Percentiles rank a stretch among this genome's conserved stretches.
Evolutionary conservation across 306 rosid genomes (phyloP).

Genomic region (Fagus sylvatica): DNA sequence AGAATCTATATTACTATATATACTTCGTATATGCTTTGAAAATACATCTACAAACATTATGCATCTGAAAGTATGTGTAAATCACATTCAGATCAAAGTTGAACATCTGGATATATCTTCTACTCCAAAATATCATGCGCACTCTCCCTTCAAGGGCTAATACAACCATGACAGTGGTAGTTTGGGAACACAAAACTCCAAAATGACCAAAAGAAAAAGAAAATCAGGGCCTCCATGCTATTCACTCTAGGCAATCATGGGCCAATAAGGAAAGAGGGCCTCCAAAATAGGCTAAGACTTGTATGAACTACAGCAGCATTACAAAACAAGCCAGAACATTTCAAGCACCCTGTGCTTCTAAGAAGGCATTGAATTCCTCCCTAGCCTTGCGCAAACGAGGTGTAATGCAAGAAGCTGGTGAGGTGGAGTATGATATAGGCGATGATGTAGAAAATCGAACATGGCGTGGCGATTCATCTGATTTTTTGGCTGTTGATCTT

Average conservation of each 20-base stretch:
- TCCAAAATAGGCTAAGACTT: neutral
- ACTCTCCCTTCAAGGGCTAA: neutral
- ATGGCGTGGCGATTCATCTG: conserved; percentile 52
- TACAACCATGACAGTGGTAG: neutral
- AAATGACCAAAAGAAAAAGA: neutral
- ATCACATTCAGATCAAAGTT: neutral
- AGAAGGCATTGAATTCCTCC: conserved; percentile 71
- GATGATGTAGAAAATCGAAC: conserved; percentile 68
- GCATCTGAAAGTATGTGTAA: neutral
- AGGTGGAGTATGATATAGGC: conserved; percentile 49
- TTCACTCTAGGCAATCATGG: neutral
- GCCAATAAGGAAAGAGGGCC: neutral
- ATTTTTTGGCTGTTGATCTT: conserved; percentile 46
- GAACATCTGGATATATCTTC: neutral
- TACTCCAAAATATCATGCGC: neutral
- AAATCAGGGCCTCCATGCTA: neutral
- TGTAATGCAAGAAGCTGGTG: conserved; percentile 61
- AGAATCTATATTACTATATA: too few species aligned
- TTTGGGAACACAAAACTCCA: neutral
- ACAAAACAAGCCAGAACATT: neutral
- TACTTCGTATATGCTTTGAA: too few species aligned
- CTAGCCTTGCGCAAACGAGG: conserved; percentile 74
- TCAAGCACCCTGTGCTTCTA: conserved; percentile 70
- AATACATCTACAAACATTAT: neutral
- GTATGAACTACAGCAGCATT: neutral